Evolutionary conservation across 1,284 basidiomycete genomes (phyloP).

Genomic region (Marasmius oreades): DNA sequence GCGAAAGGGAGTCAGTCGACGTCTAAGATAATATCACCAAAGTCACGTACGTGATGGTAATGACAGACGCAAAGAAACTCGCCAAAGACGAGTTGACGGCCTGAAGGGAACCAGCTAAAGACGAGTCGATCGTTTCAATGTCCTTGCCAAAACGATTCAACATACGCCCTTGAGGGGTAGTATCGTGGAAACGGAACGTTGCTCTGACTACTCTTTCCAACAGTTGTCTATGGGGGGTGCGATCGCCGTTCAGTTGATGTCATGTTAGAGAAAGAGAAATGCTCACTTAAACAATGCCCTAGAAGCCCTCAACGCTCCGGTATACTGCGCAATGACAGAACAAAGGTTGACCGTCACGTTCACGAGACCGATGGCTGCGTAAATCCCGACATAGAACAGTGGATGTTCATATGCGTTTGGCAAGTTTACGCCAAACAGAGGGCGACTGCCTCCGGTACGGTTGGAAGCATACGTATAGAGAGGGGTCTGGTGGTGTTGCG

Average conservation of each 20-base stretch:
- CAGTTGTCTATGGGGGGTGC: slow-evolving; percentile 31
- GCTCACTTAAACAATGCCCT: slow-evolving; percentile 49
- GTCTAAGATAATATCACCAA: background rate
- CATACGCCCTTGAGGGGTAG: slow-evolving; percentile 53
- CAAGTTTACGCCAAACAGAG: slow-evolving; percentile 24
- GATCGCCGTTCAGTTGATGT: background rate
- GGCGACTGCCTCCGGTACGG: slow-evolving; percentile 11
- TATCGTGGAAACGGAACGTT: slow-evolving; percentile 44
- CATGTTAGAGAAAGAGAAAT: background rate
- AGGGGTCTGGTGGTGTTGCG: slow-evolving; percentile 27
- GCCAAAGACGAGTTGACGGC: slow-evolving; percentile 73
- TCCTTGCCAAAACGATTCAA: slow-evolving; percentile 73
- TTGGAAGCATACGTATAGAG: slow-evolving; percentile 13
- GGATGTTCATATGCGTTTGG: slow-evolving; percentile 50
- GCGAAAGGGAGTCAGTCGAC: background rate
- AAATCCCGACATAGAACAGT: slow-evolving; percentile 62
- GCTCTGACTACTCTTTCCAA: slow-evolving; percentile 59
- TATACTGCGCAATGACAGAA: slow-evolving; percentile 52
- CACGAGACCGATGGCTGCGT: slow-evolving; percentile 50
- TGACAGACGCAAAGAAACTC: slow-evolving; percentile 64
- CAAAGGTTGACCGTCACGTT: slow-evolving; percentile 43
- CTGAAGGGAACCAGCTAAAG: slow-evolving; percentile 67
- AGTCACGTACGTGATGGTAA: slow-evolving; percentile 52
- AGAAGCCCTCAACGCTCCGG: slow-evolving; percentile 59
- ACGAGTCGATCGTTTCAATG: slow-evolving; percentile 74